Evolutionary conservation across 2,329 filamentous ascomycete species (phyloP), one percentile per base, ranked within the genome.

Genomic region (Microthyrium microscopicum): DNA sequence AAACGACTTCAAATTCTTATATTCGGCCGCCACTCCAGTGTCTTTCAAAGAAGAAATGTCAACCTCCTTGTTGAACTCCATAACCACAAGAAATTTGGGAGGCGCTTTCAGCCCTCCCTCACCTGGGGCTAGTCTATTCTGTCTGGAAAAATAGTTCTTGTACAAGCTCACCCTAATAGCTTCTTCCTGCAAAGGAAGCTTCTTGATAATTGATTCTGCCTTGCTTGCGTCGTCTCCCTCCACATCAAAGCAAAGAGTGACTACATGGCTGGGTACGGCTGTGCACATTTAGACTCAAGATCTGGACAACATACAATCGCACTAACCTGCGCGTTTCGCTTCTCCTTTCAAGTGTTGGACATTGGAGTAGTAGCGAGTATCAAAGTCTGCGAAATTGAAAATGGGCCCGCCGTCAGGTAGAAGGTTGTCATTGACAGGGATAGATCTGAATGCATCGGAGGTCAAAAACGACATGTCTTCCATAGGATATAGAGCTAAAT

Each of bases 401-500:
- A 43, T 30, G 2, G 48, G 36, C 1, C 47, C 44, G 11, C 36
- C 38, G 1, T 46, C 47, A 2, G 49, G 48, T 5, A 52, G 33
- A 9, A 41, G 39, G 27, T 50, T 46, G 36, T 52, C 56, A 24
- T 48, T 43, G 5, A 56, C 44, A 4, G 40, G 44, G 31, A 57
- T 52, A 3, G 42, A 42, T 24, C 42, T 49, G 39, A 58, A 57
- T 30, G 51, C 52, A 3, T 48, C 41, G 15, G 48, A 42, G 11
- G 47, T 41, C 11, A 47, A 48, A 31, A 57, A 58, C 0, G 41
- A 48, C 17, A 58, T 20, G 21, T 57, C 52, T 3, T 38, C 35
- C 49, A 56, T 48, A 7, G 53, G 49, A 28, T 57, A 56, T 29
- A 52, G 47, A 5, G 51, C 52, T 3, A 57, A 44, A 30, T 49